Evolutionary conservation across 768 basidiomycete genomes (phyloP).

Genomic region (Clathrus columnatus): DNA sequence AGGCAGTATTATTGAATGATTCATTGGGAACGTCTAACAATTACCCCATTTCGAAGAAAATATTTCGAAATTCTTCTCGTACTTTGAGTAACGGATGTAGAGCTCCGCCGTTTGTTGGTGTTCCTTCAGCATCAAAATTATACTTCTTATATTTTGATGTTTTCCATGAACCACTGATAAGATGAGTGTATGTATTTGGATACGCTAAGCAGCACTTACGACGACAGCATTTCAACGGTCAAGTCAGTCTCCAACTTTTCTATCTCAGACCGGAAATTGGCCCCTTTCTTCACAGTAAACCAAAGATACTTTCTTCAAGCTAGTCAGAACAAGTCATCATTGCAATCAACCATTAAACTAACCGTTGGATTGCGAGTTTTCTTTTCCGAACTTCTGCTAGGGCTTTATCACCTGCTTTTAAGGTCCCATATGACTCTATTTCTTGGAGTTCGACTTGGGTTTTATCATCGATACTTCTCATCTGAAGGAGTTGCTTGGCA

Average conservation of each 20-base stretch:
- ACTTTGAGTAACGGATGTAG: conserved; percentile 96
- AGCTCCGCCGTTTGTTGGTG: conserved; percentile 82
- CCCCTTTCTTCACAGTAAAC: conserved; percentile 83
- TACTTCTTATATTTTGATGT: conserved; percentile 92
- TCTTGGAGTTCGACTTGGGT: conserved; percentile 70
- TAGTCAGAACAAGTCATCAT: conserved; percentile 6
- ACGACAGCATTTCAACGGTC: conserved; percentile 88
- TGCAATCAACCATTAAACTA: background rate
- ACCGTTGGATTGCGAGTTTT: conserved; percentile 83
- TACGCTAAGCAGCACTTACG: conserved; percentile 43
- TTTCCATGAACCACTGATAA: conserved; percentile 84
- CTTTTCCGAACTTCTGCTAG: conserved; percentile 86
- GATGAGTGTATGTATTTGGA: background rate
- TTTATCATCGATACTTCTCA: conserved; percentile 54
- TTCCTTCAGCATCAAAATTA: conserved; percentile 96
- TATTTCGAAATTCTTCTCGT: conserved; percentile 92
- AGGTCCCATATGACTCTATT: conserved; percentile 62
- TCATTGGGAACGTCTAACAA: conserved; percentile 20
- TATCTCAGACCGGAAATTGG: conserved; percentile 81
- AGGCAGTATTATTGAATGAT: too few species aligned
- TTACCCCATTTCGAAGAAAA: conserved; percentile 99
- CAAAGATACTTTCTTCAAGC: conserved; percentile 81
- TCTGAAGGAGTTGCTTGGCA: conserved; percentile 31
- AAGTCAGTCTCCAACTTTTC: conserved; percentile 94
- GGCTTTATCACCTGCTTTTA: conserved; percentile 68